Base-by-base conservation (phyloP, 306 rosid species). In the Lablab purpureus region DNA sequence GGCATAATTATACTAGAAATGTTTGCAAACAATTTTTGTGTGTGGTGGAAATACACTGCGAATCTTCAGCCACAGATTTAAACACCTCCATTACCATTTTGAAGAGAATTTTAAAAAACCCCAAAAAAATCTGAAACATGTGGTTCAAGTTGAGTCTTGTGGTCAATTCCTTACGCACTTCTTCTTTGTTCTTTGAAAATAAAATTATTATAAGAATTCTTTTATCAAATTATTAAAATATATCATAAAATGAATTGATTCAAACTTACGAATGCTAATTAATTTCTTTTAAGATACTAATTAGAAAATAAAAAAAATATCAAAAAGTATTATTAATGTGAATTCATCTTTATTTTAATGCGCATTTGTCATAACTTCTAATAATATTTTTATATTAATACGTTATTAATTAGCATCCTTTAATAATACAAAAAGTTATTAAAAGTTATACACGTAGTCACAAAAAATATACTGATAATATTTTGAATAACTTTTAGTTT, bases 101-200 rank as follows among this genome's bases (percentile, higher is more conserved):
- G 5, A 10, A 67, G n/a, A 41, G 47, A 77, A 66, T 25, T n/a
- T 78, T 21, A 37, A 49, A 28, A 32, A 55, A 10, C 43, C 4
- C 27, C 21, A 25, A 7, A 30, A 36, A 36, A 37, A 14, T 72
- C 78, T 49, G 13, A 71, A 36, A 49, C 56, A 0, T 17, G 19
- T 62, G 67, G 58, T 65, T 46, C 58, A 62, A 49, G 5, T 49
- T 50, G 46, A 71, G 72, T 76, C 40, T 49, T 43, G 13, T 15
- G 17, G 18, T 40, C 47, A 9, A 19, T 41, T 66, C 2, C 34
- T 10, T 10, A 19, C 25, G 72, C 50, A n/a, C 4, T 14, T 27
- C 3, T 34, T 32, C 8, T n/a, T 51, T 18, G 49, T 3, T 36
- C 28, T 65, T 65, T 37, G 71, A 36, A n/a, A 36, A 34, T 36